Conservation (phyloP, 2,329 filamentous ascomycete species). For the Hymenoscyphus repandus region DNA sequence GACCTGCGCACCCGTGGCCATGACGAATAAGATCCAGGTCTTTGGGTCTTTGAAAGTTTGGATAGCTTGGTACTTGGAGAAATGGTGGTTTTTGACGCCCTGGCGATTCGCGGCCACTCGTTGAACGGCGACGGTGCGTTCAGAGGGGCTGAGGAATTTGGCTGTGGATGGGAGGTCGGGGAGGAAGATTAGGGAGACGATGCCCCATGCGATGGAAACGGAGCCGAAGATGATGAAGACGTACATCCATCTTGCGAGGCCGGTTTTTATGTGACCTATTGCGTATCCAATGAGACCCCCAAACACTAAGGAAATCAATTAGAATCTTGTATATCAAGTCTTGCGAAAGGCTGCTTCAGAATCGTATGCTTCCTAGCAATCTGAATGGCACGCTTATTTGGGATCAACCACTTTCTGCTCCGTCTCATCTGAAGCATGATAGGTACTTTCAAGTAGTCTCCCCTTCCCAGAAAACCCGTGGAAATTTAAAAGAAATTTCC, state of each 20-base stretch:
- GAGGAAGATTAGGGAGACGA: slow-evolving; percentile 39
- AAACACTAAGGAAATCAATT: slow-evolving; percentile 42
- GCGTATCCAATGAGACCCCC: slow-evolving; percentile 42
- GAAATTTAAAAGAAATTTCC: no score
- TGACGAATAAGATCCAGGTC: slow-evolving; percentile 37
- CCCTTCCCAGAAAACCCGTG: no score
- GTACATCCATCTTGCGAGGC: slow-evolving; percentile 48
- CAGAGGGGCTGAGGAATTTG: slow-evolving; percentile 33
- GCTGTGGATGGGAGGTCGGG: slow-evolving; percentile 46
- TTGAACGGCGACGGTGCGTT: slow-evolving; percentile 42
- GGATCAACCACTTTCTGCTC: no score
- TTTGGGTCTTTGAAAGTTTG: slow-evolving; percentile 41
- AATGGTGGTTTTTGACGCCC: slow-evolving; percentile 46
- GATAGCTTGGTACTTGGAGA: slow-evolving; percentile 44
- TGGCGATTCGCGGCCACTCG: slow-evolving; percentile 51
- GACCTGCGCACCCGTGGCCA: slow-evolving; percentile 46
- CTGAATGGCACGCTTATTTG: no score
- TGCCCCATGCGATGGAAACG: slow-evolving; percentile 38
- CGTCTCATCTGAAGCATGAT: no score
- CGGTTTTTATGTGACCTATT: slow-evolving; percentile 51
- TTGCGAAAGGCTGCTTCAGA: no score
- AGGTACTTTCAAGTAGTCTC: no score
- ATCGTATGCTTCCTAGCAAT: no score
- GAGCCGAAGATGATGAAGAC: slow-evolving; percentile 55
- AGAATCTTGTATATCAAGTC: no score